Evolutionary conservation across 2,329 filamentous ascomycete genomes (phyloP).

Genomic region (Pseudogymnoascus sp.): DNA sequence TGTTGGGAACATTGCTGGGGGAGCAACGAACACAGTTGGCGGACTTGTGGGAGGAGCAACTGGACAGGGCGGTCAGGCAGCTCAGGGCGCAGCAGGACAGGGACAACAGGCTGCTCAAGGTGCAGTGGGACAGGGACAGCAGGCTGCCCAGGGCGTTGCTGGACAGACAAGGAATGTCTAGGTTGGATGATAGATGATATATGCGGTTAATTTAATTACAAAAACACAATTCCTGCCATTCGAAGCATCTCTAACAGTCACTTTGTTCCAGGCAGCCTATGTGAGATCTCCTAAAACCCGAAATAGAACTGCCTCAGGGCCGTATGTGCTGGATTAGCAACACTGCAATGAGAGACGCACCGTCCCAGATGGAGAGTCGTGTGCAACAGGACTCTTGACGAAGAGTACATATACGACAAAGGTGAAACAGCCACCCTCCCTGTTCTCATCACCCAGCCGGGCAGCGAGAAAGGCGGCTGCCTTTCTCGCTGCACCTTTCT

Average conservation of each 20-base stretch:
- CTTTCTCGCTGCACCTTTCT: too few species aligned
- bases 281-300: too few species aligned
- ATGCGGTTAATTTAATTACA: neutral
- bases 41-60: conserved; percentile 21
- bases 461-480: too few species aligned
- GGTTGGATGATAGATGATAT: neutral
- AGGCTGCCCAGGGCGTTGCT: neutral
- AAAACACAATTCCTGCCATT: neutral
- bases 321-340: too few species aligned
- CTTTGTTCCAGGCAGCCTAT: neutral
- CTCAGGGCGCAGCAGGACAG: neutral
- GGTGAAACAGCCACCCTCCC: too few species aligned
- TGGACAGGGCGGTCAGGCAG: conserved; percentile 12
- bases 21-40: conserved; percentile 21
- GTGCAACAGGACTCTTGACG: too few species aligned
- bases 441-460: too few species aligned
- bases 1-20: conserved; percentile 20
- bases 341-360: too few species aligned
- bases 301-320: too few species aligned
- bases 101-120: neutral
- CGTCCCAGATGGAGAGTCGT: too few species aligned
- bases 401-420: too few species aligned
- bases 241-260: neutral
- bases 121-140: neutral
- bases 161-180: conserved; percentile 1